phyloP scores from a whole-genome alignment of 768 basidiomycete genomes.

The Russula sp. region DNA sequence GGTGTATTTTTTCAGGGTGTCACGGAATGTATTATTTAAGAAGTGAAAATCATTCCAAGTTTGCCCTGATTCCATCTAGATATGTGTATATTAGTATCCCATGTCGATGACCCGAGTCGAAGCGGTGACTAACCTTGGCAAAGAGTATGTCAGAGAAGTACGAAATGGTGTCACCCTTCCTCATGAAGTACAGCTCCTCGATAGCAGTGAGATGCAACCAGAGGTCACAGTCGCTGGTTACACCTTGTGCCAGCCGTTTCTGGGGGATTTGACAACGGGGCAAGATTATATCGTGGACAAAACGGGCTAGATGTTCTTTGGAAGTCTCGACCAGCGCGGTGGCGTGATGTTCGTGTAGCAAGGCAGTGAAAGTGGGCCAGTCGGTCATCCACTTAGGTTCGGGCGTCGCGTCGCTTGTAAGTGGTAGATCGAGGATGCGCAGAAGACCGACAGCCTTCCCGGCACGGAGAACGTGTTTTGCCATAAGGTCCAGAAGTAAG shows the following conservation, averaged over 20 bases:
- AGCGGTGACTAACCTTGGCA: constrained; percentile 44
- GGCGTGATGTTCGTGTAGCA: constrained; percentile 3
- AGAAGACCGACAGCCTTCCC: constrained; percentile 76
- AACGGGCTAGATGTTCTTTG: constrained; percentile 50
- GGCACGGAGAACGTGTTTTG: constrained; percentile 50
- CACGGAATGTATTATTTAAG: constrained; percentile 68
- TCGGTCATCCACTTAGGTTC: constrained; percentile 3
- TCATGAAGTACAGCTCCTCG: constrained; percentile 69
- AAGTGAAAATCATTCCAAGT: constrained; percentile 79
- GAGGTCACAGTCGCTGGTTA: constrained; percentile 60
- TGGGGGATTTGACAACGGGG: constrained; percentile 49
- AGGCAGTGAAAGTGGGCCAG: constrained; percentile 15
- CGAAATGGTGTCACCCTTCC: constrained; percentile 67
- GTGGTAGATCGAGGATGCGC: constrained; percentile 42
- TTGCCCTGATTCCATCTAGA: constrained; percentile 67
- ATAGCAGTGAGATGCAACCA: constrained; percentile 55
- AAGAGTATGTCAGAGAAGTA: constrained; percentile 71
- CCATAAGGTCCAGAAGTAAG: constrained; percentile 52
- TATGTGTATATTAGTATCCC: not conserved
- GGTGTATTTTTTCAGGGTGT: constrained; percentile 48
- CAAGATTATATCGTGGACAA: constrained; percentile 58
- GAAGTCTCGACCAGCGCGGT: constrained; percentile 41
- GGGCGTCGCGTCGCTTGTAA: not conserved
- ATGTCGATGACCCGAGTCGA: not conserved
- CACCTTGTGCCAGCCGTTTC: constrained; percentile 44